Evolutionary conservation across 345 rosid genomes (phyloP).

Genomic region (Hevea brasiliensis): DNA sequence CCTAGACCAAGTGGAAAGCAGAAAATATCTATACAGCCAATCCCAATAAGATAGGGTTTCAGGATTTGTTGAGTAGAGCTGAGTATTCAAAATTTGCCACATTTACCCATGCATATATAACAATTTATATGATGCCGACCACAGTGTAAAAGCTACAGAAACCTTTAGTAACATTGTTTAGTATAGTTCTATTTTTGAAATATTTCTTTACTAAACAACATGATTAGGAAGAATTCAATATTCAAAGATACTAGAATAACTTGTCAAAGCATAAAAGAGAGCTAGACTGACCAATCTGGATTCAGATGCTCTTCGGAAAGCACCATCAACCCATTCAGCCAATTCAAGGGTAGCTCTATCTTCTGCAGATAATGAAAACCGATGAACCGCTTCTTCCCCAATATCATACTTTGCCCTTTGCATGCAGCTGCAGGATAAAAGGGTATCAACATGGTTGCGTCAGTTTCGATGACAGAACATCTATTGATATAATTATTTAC

Average conservation of each 20-base stretch:
- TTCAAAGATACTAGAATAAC: neutral
- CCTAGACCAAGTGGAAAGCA: neutral
- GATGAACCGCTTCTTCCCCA: slow-evolving; percentile 91
- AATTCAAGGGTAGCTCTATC: slow-evolving; percentile 95
- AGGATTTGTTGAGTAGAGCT: neutral
- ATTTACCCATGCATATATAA: neutral
- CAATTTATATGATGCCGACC: neutral
- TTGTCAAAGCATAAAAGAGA: neutral
- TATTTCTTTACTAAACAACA: neutral
- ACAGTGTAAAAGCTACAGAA: neutral
- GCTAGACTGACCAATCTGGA: slow-evolving; percentile 28
- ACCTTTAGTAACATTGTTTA: neutral
- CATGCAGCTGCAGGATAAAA: slow-evolving; percentile 72
- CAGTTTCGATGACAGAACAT: neutral
- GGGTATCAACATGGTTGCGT: slow-evolving; percentile 10
- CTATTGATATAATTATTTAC: neutral
- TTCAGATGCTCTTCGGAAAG: slow-evolving; percentile 69
- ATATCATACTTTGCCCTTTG: slow-evolving; percentile 92
- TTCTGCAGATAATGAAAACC: slow-evolving; percentile 92
- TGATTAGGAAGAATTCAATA: neutral
- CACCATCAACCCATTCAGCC: slow-evolving; percentile 91
- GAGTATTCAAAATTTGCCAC: neutral
- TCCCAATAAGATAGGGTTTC: neutral
- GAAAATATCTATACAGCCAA: neutral
- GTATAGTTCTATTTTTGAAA: too few relatives aligned